phyloP scores from a whole-genome alignment of 78 protist genomes.

The Dictyostelium citrinum region DNA sequence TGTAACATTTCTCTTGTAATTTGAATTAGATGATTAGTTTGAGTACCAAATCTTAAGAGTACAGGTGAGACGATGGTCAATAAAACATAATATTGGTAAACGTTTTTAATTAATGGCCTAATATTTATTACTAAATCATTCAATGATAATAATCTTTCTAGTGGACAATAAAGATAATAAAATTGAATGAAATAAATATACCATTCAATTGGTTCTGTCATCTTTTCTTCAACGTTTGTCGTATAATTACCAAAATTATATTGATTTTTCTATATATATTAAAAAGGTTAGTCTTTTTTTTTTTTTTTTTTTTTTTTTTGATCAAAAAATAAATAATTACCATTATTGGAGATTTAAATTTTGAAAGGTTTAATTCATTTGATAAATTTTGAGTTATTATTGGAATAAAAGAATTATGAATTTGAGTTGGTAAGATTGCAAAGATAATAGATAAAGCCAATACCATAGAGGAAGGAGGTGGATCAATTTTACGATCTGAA shows the following conservation, averaged over 20 bases:
- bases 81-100: not conserved
- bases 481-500: not conserved
- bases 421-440: not conserved
- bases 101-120: not conserved
- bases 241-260: not conserved
- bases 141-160: constrained; percentile 6
- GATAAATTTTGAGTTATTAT: not conserved
- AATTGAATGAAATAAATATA: not conserved
- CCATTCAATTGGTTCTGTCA: constrained; percentile 5
- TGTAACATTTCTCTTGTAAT: not conserved
- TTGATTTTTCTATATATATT: not conserved
- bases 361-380: not conserved
- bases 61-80: not conserved
- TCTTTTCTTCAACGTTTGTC: constrained; percentile 9
- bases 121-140: not conserved
- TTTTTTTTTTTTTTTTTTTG: no score
- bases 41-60: constrained; percentile 2
- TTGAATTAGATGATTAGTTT: not conserved
- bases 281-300: no score
- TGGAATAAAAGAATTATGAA: not conserved
- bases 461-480: not conserved
- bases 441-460: not conserved
- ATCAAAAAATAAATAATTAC: not conserved
- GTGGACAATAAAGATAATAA: constrained; percentile 28
- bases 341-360: not conserved